phyloP scores from a whole-genome alignment of 495 filamentous ascomycete species.

The Penicillium roqueforti region DNA sequence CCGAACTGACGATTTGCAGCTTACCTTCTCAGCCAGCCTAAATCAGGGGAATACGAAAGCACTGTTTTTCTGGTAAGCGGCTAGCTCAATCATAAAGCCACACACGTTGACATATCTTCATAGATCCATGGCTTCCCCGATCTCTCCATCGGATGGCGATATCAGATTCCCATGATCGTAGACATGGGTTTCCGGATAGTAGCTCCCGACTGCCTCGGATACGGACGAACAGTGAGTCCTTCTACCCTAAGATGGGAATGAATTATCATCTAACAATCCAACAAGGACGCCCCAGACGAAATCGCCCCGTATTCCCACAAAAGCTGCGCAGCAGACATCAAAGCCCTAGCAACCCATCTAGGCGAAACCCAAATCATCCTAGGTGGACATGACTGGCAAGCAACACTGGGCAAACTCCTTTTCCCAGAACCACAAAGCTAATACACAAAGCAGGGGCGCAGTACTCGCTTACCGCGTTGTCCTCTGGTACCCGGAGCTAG shows the following conservation, averaged over 20 bases:
- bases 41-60: conserved; percentile 44
- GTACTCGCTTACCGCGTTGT: conserved; percentile 58
- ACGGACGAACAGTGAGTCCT: conserved; percentile 60
- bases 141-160: conserved; percentile 69
- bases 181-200: conserved; percentile 66
- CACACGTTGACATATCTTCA: neutral
- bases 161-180: conserved; percentile 75
- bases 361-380: conserved; percentile 60
- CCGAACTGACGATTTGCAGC: neutral
- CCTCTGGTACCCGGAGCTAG: conserved; percentile 65
- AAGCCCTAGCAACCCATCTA: conserved; percentile 56
- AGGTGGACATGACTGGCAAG: conserved; percentile 86
- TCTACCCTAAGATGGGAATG: neutral
- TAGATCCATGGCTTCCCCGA: conserved; percentile 68
- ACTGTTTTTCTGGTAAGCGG: conserved; percentile 62
- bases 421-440: neutral
- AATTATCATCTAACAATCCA: neutral
- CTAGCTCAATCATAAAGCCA: neutral
- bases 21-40: conserved; percentile 63
- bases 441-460: conserved; percentile 44
- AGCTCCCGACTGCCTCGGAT: conserved; percentile 77
- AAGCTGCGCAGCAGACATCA: conserved; percentile 65
- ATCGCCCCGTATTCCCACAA: conserved; percentile 63
- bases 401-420: neutral
- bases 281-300: conserved; percentile 55